Evolutionary conservation across 768 basidiomycete genomes (phyloP), one percentile per base, ranked within the genome.

Genomic region (Steccherinum ochraceum): DNA sequence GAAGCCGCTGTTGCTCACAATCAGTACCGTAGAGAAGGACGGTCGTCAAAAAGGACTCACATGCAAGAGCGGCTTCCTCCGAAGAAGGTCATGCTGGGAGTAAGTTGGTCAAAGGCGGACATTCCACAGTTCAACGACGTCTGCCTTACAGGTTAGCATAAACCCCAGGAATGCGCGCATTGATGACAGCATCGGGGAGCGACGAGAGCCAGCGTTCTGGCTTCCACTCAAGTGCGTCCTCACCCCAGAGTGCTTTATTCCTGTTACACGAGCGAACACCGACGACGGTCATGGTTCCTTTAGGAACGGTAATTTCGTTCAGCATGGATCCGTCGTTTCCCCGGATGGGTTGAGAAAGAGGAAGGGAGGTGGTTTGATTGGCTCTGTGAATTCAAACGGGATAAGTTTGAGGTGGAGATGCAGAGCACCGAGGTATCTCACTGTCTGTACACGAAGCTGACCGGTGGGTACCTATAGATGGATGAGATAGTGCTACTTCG

Each of bases 341-440:
- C 10, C 57, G 61, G n/a, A 83, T 58, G 3, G 81, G 80, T 1
- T 61, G 57, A 12, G 68, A 69, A n/a, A 86, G 69, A 0, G 83
- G 84, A 12, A 88, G 71, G 1, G 80, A 61, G 51, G 83, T 78
- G 58, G 85, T 82, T 46, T 71, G 45, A 3, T 59, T 59, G 7
- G 69, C 53, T 2, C 75, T 63, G 24, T 26, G 30, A 25, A 41
- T 3, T 1, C n/a, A n/a, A n/a, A n/a, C n/a, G n/a, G n/a, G n/a
- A n/a, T n/a, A n/a, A n/a, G n/a, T n/a, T n/a, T n/a, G n/a, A n/a
- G n/a, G n/a, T n/a, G n/a, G n/a, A n/a, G n/a, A n/a, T n/a, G n/a
- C n/a, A n/a, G n/a, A n/a, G n/a, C n/a, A n/a, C n/a, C n/a, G n/a
- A n/a, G n/a, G n/a, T n/a, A 21, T 20, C 56, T 45, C 50, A 60